Evolutionary conservation across 805 yeast species (phyloP).

Genomic region (Zygosaccharomyces bailii): DNA sequence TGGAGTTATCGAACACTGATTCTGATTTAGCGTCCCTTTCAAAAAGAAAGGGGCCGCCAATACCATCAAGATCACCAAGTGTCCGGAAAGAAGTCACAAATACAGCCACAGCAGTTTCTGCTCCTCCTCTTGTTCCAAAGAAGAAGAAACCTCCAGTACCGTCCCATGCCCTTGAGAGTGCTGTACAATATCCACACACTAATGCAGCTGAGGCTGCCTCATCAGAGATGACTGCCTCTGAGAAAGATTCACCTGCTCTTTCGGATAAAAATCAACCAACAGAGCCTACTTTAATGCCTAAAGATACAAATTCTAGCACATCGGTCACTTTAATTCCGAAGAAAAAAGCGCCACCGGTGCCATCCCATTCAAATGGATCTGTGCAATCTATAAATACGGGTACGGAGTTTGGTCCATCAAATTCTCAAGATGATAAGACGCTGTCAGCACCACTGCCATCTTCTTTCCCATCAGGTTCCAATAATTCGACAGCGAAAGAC

Average conservation of each 20-base stretch:
- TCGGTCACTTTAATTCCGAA: background rate
- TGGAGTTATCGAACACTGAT: constrained; percentile 3
- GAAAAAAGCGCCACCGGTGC: constrained; percentile 7
- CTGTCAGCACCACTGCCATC: background rate
- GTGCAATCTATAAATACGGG: background rate
- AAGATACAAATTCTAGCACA: constrained; percentile 16
- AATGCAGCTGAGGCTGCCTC: constrained; percentile 19
- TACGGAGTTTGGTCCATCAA: background rate
- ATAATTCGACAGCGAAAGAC: background rate
- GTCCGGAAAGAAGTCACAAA: background rate
- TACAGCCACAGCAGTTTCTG: background rate
- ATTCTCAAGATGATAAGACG: background rate
- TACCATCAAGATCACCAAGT: constrained; percentile 21
- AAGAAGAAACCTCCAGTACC: background rate
- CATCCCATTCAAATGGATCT: constrained; percentile 4
- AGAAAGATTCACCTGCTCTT: constrained; percentile 5
- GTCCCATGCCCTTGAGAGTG: background rate
- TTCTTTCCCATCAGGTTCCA: background rate
- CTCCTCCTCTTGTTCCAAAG: constrained; percentile 1
- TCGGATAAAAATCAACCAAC: background rate
- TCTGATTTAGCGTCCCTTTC: constrained; percentile 5
- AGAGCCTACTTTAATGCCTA: constrained; percentile 19
- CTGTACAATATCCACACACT: too few species aligned
- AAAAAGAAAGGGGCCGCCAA: constrained; percentile 25
- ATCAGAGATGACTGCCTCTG: background rate